Evolutionary conservation across 2,329 filamentous ascomycete genomes (phyloP).

Genomic region (Xenoacremonium recifei): DNA sequence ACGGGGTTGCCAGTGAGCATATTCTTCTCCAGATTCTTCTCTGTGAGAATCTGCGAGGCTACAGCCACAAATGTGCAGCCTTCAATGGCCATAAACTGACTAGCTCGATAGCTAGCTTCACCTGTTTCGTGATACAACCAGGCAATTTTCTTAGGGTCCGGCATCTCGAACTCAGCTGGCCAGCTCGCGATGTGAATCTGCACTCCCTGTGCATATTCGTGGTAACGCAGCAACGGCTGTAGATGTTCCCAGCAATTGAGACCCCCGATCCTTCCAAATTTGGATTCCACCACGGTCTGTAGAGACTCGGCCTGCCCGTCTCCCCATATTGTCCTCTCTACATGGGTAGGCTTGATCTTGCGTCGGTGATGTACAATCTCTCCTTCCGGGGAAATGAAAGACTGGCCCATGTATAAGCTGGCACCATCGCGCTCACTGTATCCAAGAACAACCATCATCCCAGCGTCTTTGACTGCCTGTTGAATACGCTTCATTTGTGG

Average conservation of each 20-base stretch:
- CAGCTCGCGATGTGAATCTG: constrained; percentile 21
- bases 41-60: constrained; percentile 38
- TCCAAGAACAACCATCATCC: constrained; percentile 43
- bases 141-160: constrained; percentile 28
- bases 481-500: constrained; percentile 40
- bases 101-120: constrained; percentile 32
- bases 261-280: constrained; percentile 48
- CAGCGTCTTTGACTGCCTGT: constrained; percentile 35
- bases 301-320: constrained; percentile 54
- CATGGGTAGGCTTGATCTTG: constrained; percentile 47
- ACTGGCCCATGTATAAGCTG: constrained; percentile 45
- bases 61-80: constrained; percentile 41
- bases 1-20: constrained; percentile 36
- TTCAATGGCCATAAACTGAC: constrained; percentile 41
- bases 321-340: constrained; percentile 46
- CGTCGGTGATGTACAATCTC: constrained; percentile 41
- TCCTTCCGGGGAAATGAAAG: constrained; percentile 48
- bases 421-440: constrained; percentile 44
- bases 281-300: constrained; percentile 39
- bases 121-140: constrained; percentile 36
- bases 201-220: constrained; percentile 15
- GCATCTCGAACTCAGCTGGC: constrained; percentile 33
- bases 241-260: constrained; percentile 54
- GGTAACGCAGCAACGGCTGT: constrained; percentile 13
- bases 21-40: constrained; percentile 38